Percentiles rank a stretch among this genome's conserved stretches.
phyloP scores from a whole-genome alignment of 192 early-diverging fungal genomes.

The Geranomyces variabilis region DNA sequence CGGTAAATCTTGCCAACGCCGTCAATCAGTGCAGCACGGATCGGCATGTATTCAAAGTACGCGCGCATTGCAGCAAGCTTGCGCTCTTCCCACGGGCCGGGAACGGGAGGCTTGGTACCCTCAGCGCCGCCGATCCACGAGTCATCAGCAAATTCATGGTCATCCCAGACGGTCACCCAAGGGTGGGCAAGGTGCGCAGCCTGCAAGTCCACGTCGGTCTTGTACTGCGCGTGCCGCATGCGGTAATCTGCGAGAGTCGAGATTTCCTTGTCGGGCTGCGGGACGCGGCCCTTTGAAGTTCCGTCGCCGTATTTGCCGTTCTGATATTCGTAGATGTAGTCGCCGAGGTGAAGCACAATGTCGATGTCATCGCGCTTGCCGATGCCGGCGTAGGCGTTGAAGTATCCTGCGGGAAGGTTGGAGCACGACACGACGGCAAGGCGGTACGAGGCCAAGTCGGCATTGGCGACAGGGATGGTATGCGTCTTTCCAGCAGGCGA shows the following conservation, averaged over 20 bases:
- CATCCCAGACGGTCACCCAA: constrained; percentile 42
- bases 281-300: constrained; percentile 32
- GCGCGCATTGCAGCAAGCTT: constrained; percentile 42
- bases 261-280: constrained; percentile 34
- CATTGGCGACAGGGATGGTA: constrained; percentile 40
- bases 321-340: constrained; percentile 50
- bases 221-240: constrained; percentile 47
- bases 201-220: constrained; percentile 42
- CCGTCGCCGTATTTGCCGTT: constrained; percentile 46
- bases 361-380: constrained; percentile 35
- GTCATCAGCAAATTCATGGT: constrained; percentile 52
- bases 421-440: constrained; percentile 47
- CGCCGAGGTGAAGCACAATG: constrained; percentile 47
- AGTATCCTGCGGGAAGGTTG: constrained; percentile 42
- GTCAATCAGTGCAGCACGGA: constrained; percentile 29
- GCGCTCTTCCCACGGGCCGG: constrained; percentile 28
- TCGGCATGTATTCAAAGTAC: constrained; percentile 52
- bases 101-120: constrained; percentile 6
- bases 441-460: constrained; percentile 19
- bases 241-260: constrained; percentile 40
- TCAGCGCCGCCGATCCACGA: constrained; percentile 20
- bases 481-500: constrained; percentile 39
- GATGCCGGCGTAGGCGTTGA: constrained; percentile 44
- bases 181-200: constrained; percentile 37
- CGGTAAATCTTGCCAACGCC: constrained; percentile 40